A percentile compares a stretch with the other conserved stretches of the same genome.
These are phyloP conservation scores for Solanum sitiens DNA, from an alignment of 257 asterid genomes.

Conservation along the genomic window DNA sequence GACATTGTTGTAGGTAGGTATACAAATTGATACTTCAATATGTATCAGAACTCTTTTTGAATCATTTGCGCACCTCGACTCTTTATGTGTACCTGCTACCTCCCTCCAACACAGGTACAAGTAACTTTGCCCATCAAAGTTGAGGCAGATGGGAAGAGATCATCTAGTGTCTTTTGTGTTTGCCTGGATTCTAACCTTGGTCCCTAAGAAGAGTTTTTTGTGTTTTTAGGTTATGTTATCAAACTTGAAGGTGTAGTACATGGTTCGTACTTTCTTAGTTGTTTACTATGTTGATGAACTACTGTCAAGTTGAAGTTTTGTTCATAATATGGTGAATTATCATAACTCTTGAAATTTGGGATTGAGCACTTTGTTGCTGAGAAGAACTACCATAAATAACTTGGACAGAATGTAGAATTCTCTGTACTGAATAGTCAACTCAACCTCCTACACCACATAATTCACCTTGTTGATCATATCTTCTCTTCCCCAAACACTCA, in stretches of 20 bases:
- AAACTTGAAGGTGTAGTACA: not conserved
- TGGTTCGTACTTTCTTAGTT: not conserved
- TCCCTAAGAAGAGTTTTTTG: not conserved
- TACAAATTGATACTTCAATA: not conserved
- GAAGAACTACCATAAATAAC: not conserved
- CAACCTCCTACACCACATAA: not conserved
- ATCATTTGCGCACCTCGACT: not conserved
- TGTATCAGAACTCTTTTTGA: not conserved
- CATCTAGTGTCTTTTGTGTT: not conserved
- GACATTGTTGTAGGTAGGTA: slow-evolving; percentile 69
- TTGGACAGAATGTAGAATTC: not conserved
- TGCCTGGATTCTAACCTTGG: not conserved
- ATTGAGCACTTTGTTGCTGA: not conserved
- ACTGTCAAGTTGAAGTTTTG: not conserved
- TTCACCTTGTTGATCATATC: not conserved
- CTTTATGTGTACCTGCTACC: not conserved
- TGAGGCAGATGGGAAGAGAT: not conserved
- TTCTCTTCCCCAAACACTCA: not conserved
- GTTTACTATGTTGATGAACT: not conserved
- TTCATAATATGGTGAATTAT: not conserved
- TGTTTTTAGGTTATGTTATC: not conserved
- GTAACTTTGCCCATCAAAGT: not conserved
- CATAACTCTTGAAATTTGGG: not conserved
- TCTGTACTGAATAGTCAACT: not conserved
- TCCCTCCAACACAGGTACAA: not conserved